Percentiles rank a stretch among this genome's conserved stretches.
Conservation (phyloP, 805 yeast genomes). For the Candida peoriensis region DNA sequence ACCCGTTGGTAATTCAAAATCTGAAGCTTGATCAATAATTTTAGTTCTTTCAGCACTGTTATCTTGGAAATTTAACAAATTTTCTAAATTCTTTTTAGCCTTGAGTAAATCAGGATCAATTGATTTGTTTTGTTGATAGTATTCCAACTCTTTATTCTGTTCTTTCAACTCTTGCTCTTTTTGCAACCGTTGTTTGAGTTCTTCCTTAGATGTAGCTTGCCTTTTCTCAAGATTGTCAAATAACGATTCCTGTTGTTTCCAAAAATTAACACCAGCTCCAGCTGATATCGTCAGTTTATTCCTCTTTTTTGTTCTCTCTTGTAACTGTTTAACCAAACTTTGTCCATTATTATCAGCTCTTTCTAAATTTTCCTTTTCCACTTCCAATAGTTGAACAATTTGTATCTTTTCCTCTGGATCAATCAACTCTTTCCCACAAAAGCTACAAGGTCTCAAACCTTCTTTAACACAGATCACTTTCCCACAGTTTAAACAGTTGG, state of each 20-base stretch:
- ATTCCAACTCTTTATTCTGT: constrained; percentile 40
- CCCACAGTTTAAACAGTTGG: constrained; percentile 93
- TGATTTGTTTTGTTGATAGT: constrained; percentile 33
- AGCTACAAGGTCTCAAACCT: constrained; percentile 87
- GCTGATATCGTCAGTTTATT: constrained; percentile 52
- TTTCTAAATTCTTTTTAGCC: constrained; percentile 74
- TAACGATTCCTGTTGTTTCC: constrained; percentile 62
- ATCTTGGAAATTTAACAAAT: constrained; percentile 72
- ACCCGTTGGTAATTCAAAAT: constrained; percentile 61
- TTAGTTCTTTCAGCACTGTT: constrained; percentile 86
- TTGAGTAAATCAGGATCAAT: constrained; percentile 53
- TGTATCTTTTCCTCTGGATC: constrained; percentile 55
- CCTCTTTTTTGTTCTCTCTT: constrained; percentile 30
- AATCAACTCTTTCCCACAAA: constrained; percentile 67
- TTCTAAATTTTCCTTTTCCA: constrained; percentile 45
- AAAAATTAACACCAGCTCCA: constrained; percentile 59
- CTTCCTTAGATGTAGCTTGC: constrained; percentile 32
- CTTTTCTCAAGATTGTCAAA: constrained; percentile 55
- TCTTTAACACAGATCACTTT: constrained; percentile 87
- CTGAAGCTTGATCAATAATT: constrained; percentile 90
- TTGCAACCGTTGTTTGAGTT: constrained; percentile 27
- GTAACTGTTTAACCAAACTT: constrained; percentile 9
- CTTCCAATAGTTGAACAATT: constrained; percentile 46
- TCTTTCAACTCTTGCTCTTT: constrained; percentile 33
- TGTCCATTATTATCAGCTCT: constrained; percentile 25